Evolutionary conservation across 176 grass and related monocot genomes (phyloP), one percentile per base, ranked within the genome.

Genomic region (Zoysia japonica): DNA sequence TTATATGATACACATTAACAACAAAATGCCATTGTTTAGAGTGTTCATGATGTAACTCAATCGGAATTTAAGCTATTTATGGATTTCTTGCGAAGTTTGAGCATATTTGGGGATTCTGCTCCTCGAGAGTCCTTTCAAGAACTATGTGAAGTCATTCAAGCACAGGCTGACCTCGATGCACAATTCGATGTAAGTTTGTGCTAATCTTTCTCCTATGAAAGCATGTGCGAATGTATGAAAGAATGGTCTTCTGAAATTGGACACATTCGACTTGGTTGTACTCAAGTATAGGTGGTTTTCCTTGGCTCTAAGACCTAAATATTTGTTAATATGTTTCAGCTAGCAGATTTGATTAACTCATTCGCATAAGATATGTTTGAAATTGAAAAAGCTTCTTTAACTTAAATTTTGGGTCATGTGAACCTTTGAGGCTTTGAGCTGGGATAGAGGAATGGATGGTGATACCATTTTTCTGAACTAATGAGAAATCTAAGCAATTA

Each of bases 121-220:
- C 90, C 96, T 81, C 87, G 60, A 80, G 96, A 99, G 61, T 88
- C 83, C 16, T 89, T 99, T 69, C 92, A 92, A 79, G 96, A 99
- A 87, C 82, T 99, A 72, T 91, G 95, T 86, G 96, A 99, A 83
- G 93, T 99, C 71, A 96, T 99, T 83, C 90, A 99, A 99, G 92
- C 78, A 75, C 96, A 99, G 69, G 96, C 96, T 72, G 96, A 99
- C 65, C 88, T 99, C 9, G 93, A 95, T 86, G 85, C 88, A 57
- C 90, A 99, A 78, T 99, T 99, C 28, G 79, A 96, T 76, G 96
- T 99, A 85, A 98, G 89, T 86, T 62, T 82, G 66, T 4, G 19
- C 17, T 78, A 67, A 74, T 43, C 47, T 78, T 78, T 15, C 13
- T 13, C 14, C 8, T 54, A 55, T 35, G 44, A 28, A 35, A 55